Base-by-base conservation (phyloP, 371 early-diverging fungal species). In the Aphelidium insulamus region DNA sequence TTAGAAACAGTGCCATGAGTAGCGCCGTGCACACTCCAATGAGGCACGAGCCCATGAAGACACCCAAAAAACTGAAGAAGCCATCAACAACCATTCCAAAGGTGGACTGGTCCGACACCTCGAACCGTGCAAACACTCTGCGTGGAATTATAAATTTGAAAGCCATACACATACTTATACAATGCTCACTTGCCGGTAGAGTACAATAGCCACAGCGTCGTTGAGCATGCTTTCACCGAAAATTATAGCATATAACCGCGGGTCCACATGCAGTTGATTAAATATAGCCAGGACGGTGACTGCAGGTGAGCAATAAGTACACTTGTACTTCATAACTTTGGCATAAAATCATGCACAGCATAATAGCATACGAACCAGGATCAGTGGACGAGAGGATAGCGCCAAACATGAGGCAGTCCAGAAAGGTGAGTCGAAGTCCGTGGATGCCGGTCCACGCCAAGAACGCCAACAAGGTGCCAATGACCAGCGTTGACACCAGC, bases 131-230 rank as follows among this genome's bases (percentile, higher is more conserved):
- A n/a, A n/a, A n/a, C n/a, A n/a, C n/a, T n/a, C n/a, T n/a, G n/a
- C n/a, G n/a, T n/a, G n/a, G n/a, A n/a, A n/a, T n/a, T n/a, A n/a
- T n/a, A n/a, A n/a, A n/a, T n/a, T n/a, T n/a, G n/a, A n/a, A n/a
- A n/a, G n/a, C n/a, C n/a, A n/a, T n/a, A n/a, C n/a, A n/a, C n/a
- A n/a, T n/a, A n/a, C n/a, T n/a, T n/a, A n/a, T n/a, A n/a, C n/a
- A n/a, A n/a, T n/a, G n/a, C n/a, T n/a, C 24, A 52, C 52, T 58
- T 62, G 75, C 63, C 69, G 72, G 43, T 71, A 85, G 36, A 90
- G 53, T n/a, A 90, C 86, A 49, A 88, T 90, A 6, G 88, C 80
- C 5, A 86, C 88, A 1, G 91, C 84, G 46, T 92, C 90, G 43
- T 92, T 92, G 29, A 92, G 56, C 28, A 85, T 62, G 6, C 74